These are phyloP conservation scores for Clausena lansium DNA, from an alignment of 345 rosid species.

Conservation along the genomic window DNA sequence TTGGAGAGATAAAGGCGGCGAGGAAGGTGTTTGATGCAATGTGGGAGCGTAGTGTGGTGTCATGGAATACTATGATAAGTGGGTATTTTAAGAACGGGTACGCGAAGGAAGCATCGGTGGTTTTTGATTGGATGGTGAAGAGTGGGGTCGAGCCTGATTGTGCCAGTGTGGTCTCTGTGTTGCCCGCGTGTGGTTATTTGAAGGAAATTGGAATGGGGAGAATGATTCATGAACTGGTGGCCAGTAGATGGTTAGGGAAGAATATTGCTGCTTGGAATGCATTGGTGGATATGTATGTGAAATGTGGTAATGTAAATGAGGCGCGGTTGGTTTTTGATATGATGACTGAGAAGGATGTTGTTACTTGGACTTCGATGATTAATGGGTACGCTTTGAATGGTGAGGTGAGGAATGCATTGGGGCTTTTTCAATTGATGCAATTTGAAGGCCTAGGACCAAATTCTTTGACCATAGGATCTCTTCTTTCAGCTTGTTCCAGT, in stretches of 20 bases:
- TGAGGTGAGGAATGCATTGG: conserved; percentile 41
- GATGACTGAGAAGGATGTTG: conserved; percentile 55
- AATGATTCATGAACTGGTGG: conserved; percentile 47
- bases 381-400: conserved; percentile 51
- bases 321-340: conserved; percentile 56
- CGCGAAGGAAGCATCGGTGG: conserved; percentile 42
- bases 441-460: conserved; percentile 49
- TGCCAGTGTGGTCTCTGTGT: conserved; percentile 49
- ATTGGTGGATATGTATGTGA: conserved; percentile 64
- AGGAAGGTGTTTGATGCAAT: conserved; percentile 47
- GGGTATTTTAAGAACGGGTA: conserved; percentile 58
- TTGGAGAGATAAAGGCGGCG: conserved; percentile 43
- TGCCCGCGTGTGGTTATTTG: conserved; percentile 63
- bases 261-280: conserved; percentile 48
- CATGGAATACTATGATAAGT: conserved; percentile 68
- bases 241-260: conserved; percentile 42
- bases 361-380: conserved; percentile 68
- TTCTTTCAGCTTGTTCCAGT: conserved; percentile 65
- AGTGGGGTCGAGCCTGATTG: conserved; percentile 47
- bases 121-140: conserved; percentile 43
- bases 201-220: conserved; percentile 54
- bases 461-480: conserved; percentile 59
- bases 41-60: conserved; percentile 49
- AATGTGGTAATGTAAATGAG: conserved; percentile 55
- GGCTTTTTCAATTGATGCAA: conserved; percentile 52